A percentile compares a stretch with the other conserved stretches of the same genome.
These are phyloP conservation scores for Jackrogersella multiformis DNA, from an alignment of 495 filamentous ascomycete species.

Conservation along the genomic window DNA sequence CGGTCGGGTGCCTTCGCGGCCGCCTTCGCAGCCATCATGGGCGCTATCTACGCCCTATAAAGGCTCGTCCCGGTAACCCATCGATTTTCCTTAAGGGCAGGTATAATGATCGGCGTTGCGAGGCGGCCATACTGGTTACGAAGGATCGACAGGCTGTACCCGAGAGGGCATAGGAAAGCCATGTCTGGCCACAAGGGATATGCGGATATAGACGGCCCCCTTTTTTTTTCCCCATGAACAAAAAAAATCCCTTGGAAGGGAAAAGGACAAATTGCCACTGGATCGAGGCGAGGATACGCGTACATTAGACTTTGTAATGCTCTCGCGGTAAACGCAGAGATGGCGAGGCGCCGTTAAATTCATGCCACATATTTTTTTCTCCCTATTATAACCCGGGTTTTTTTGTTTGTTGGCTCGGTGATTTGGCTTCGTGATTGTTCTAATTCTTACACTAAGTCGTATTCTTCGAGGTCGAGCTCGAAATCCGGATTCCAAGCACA, in stretches of 20 bases:
- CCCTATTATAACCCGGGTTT: not conserved
- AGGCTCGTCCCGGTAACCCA: not conserved
- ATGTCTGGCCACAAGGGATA: constrained; percentile 16
- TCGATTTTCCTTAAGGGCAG: constrained; percentile 3
- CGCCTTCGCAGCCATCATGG: constrained; percentile 44
- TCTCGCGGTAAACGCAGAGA: constrained; percentile 21
- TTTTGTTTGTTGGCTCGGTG: not conserved
- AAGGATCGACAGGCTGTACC: constrained; percentile 10
- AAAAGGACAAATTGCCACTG: constrained; percentile 20
- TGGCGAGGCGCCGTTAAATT: constrained; percentile 33
- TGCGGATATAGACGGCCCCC: constrained; percentile 28
- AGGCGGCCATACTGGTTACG: constrained; percentile 22
- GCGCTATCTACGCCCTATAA: constrained; percentile 45
- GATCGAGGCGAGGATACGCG: constrained; percentile 9
- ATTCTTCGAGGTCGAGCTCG: too few relatives aligned
- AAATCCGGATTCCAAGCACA: too few relatives aligned
- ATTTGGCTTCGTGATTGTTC: not conserved
- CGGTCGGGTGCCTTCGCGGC: constrained; percentile 41
- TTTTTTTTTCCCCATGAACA: constrained; percentile 15
- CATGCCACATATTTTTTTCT: constrained; percentile 30
- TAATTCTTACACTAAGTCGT: too few relatives aligned
- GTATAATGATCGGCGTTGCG: constrained; percentile 30
- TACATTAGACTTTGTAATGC: constrained; percentile 33
- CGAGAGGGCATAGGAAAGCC: too few relatives aligned
- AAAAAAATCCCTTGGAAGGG: constrained; percentile 17